Base-by-base conservation (phyloP, 2,329 filamentous ascomycete species). In the Cladosporium cucumerinum region DNA sequence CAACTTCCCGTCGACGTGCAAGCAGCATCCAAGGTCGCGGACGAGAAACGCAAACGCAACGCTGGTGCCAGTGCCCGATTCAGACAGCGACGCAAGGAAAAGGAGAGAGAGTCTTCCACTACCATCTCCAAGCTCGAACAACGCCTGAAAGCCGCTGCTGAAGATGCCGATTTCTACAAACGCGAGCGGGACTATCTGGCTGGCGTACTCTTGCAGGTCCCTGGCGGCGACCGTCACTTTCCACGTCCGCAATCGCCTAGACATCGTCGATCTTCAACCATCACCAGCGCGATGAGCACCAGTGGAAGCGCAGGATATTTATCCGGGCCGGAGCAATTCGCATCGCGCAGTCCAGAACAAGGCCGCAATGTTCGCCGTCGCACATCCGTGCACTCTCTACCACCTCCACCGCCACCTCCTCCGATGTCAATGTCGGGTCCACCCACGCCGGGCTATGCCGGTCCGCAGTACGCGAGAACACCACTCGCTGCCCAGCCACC, bases 51-150 rank as follows among this genome's bases (percentile, higher is more conserved):
- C 64, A 89, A 90, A 75, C 86, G 92, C 60, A 96, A 96, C 73
- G 92, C 92, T 48, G 90, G 90, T 57, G 92, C 92, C 6, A 96
- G 92, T 64, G 91, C 91, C 57, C 85, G 92, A 66, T 95, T 96
- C 69, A 86, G 92, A 63, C 87, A 88, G 73, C 85, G 93, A 66
- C 88, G 92, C 73, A 96, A 96, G 78, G 91, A 93, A 72, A 89
- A 90, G 75, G 91, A 94, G 75, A 86, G 86, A 70, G 89, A 92
- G 75, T 89, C 89, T 65, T 86, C 86, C 18, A 83, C 84, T 63
- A 88, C 85, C 58, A 87, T 94, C 68, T 83, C 89, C 59, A 86
- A 87, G 69, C 80, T 94, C 62, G 88, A 92, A 73, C 82, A 85
- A 61, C 85, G 89, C 68, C 83, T 89, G 62, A 85, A 88, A 57